A percentile compares a stretch with the other conserved stretches of the same genome.
These are phyloP conservation scores for Chaetomium sp. DNA, from an alignment of 2,329 filamentous ascomycete species.

Conservation along the genomic window DNA sequence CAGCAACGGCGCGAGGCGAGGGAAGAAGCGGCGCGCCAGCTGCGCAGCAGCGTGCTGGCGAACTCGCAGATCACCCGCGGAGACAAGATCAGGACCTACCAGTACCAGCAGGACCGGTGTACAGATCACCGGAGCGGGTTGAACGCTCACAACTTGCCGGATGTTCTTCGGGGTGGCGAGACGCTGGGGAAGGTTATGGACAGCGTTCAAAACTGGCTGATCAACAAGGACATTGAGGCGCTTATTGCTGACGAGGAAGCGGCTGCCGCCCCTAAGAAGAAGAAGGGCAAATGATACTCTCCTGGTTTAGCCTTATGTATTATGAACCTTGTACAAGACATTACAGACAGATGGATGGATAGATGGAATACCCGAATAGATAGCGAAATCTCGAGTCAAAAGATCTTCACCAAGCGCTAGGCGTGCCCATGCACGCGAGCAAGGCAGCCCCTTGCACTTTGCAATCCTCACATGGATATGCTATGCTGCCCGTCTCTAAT, in stretches of 20 bases:
- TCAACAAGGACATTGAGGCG: constrained; percentile 71
- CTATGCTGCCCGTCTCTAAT: too few relatives aligned
- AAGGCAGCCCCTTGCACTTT: too few relatives aligned
- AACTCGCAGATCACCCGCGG: constrained; percentile 82
- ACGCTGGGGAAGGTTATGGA: constrained; percentile 75
- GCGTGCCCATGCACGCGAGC: too few relatives aligned
- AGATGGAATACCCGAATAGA: constrained; percentile 16
- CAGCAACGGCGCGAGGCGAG: constrained; percentile 77
- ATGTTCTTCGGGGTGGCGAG: constrained; percentile 74
- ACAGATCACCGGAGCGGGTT: constrained; percentile 84
- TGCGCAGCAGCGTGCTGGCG: constrained; percentile 78
- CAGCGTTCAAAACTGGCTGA: constrained; percentile 75
- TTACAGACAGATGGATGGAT: constrained; percentile 8
- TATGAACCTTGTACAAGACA: constrained; percentile 9
- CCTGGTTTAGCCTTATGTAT: background rate
- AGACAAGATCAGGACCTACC: constrained; percentile 94
- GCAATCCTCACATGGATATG: too few relatives aligned
- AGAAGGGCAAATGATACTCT: constrained; percentile 25
- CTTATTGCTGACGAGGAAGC: constrained; percentile 67
- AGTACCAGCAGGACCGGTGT: constrained; percentile 73
- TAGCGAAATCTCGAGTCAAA: background rate
- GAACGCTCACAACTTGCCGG: constrained; percentile 77
- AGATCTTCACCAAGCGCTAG: too few relatives aligned
- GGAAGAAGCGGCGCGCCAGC: constrained; percentile 73
- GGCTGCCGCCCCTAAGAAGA: constrained; percentile 33